Base-by-base conservation (phyloP, 108 stramenopile species). In the Cyclotella cryptica region DNA sequence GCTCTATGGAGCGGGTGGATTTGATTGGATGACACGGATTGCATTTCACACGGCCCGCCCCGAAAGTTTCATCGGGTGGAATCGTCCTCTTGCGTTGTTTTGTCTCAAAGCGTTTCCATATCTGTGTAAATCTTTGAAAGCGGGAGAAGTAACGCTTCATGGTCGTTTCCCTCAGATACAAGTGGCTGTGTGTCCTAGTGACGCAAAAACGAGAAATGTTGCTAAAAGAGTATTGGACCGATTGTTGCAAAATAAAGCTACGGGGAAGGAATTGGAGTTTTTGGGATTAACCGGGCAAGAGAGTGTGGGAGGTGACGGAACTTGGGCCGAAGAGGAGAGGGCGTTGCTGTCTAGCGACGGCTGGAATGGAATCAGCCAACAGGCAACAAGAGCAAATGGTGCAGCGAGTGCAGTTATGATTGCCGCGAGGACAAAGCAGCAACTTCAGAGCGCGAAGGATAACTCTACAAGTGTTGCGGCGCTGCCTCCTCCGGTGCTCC, bases 391-490 rank as follows among this genome's bases (percentile, higher is more conserved):
- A 44, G 76, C 66, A 21, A 69, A 44, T 52, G 49, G 55, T 41
- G 79, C 79, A 43, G 43, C 65, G 19, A 80, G 59, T 67, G 79
- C 79, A 40, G 72, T 80, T 46, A 73, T 80, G 29, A 57, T 74
- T 68, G 79, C 79, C 29, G 79, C 79, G 18, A 66, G 81, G 39
- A 80, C 87, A 40, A 84, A 89, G 22, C 51, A 78, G 51, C 89
- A 90, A 61, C 60, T 90, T 19, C 59, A 77, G 47, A 83, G 89
- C 64, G 88, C 90, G 41, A 88, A 90, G 76, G 71, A 73, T 26
- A 87, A 88, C 57, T 79, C 83, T 24, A 64, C 66, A 52, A 54
- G 35, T 49, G 73, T 44, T 39, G 75, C 63, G 35, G 65, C 75
- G 4, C 9, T 67, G 5, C 61, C 63, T 54, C 73, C 64, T 39